A percentile compares a stretch with the other conserved stretches of the same genome.
Evolutionary conservation across 768 basidiomycete species (phyloP).

Genomic region (Lactarius sanguifluus): DNA sequence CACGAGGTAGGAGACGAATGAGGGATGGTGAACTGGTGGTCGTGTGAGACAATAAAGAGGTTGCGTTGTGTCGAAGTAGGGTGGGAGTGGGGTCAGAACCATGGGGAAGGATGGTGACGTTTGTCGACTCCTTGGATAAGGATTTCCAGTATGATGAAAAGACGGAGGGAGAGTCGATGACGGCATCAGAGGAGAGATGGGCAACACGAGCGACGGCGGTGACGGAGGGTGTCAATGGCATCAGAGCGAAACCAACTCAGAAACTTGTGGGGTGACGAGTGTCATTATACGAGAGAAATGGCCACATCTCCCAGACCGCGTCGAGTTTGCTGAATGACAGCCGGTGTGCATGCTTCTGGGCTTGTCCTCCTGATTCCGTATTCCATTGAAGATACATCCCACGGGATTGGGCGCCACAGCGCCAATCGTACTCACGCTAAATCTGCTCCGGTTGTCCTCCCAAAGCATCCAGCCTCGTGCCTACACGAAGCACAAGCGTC

Average conservation of each 20-base stretch:
- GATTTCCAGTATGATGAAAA: slow-evolving; percentile 44
- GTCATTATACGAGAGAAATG: neutral
- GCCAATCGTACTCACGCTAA: neutral
- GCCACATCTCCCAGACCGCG: neutral
- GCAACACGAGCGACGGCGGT: slow-evolving; percentile 63
- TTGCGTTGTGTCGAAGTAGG: slow-evolving; percentile 47
- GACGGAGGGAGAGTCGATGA: slow-evolving; percentile 52
- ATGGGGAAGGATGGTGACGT: slow-evolving; percentile 51
- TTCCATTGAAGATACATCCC: neutral
- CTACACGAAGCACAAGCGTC: neutral
- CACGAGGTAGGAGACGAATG: slow-evolving; percentile 62
- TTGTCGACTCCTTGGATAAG: slow-evolving; percentile 39
- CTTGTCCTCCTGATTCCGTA: slow-evolving; percentile 2
- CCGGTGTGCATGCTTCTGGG: neutral
- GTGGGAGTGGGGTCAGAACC: slow-evolving; percentile 64
- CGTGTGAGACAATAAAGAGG: slow-evolving; percentile 58
- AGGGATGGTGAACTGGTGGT: slow-evolving; percentile 50
- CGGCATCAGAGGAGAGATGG: slow-evolving; percentile 64
- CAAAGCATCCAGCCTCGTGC: too few species aligned
- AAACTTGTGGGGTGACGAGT: neutral
- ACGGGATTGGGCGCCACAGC: neutral
- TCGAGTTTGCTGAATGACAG: neutral
- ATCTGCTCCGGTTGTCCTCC: neutral
- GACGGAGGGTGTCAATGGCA: slow-evolving; percentile 32
- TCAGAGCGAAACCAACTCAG: neutral